These are phyloP conservation scores for Boletales sp. DNA, from an alignment of 768 basidiomycete species.

Conservation along the genomic window DNA sequence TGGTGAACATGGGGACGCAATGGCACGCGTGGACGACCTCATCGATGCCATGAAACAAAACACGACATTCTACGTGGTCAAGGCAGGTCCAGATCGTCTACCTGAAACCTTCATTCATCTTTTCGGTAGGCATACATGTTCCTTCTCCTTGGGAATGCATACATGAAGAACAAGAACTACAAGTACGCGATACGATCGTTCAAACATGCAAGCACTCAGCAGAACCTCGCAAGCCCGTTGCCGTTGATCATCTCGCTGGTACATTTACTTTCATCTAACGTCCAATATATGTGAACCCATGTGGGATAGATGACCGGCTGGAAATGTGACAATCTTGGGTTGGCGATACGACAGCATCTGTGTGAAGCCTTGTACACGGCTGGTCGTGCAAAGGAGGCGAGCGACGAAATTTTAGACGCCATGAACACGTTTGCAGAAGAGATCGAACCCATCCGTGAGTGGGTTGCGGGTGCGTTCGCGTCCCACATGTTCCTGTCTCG, in stretches of 20 bases:
- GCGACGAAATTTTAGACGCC: not conserved
- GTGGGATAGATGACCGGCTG: too few species aligned
- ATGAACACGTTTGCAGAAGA: not conserved
- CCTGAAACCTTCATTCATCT: not conserved
- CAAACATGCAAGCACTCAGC: not conserved
- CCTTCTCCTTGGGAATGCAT: not conserved
- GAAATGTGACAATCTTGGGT: too few species aligned
- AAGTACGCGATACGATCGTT: not conserved
- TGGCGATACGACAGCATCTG: not conserved
- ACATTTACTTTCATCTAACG: too few species aligned
- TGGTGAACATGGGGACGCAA: not conserved
- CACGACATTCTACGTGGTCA: not conserved
- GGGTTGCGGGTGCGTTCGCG: not conserved
- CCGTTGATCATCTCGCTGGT: not conserved
- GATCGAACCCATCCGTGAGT: not conserved
- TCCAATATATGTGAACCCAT: too few species aligned
- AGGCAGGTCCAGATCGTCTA: not conserved
- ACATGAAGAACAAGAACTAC: not conserved
- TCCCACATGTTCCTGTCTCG: too few species aligned
- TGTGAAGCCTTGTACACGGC: constrained; percentile 4
- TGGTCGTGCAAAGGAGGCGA: not conserved
- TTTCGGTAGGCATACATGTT: constrained; percentile 6
- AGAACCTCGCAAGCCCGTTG: not conserved
- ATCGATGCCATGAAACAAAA: not conserved
- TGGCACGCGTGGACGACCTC: not conserved